A percentile compares a stretch with the other conserved stretches of the same genome.
phyloP scores from a whole-genome alignment of 2,329 filamentous ascomycete genomes.

The Fonsecaea pedrosoi region DNA sequence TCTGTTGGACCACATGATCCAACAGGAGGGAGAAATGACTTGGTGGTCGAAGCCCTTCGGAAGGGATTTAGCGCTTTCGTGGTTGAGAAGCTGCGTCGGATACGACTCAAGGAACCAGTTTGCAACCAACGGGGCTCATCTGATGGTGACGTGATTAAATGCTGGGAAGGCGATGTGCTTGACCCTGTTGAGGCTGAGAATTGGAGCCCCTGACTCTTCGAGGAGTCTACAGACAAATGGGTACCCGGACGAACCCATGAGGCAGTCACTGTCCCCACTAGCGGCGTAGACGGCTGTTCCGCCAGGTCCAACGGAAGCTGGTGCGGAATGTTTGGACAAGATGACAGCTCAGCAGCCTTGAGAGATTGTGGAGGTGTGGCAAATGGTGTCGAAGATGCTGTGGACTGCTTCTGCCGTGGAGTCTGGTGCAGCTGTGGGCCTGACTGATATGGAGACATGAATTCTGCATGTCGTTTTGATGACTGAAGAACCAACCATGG shows the following conservation, averaged over 20 bases:
- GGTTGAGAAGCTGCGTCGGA: constrained; percentile 8
- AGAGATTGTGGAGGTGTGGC: constrained; percentile 25
- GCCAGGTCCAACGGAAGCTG: background rate
- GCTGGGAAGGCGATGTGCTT: background rate
- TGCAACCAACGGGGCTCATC: background rate
- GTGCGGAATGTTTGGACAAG: background rate
- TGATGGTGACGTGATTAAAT: background rate
- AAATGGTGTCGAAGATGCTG: constrained; percentile 16
- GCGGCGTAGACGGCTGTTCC: background rate
- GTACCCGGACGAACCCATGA: background rate
- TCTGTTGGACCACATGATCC: constrained; percentile 8
- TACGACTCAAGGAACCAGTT: background rate
- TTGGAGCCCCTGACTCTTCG: background rate
- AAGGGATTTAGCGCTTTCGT: constrained; percentile 10
- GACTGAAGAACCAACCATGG: constrained; percentile 35
- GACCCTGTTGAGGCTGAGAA: background rate
- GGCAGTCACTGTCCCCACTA: background rate
- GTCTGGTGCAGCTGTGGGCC: background rate
- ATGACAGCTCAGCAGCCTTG: background rate
- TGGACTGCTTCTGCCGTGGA: constrained; percentile 2
- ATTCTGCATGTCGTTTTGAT: constrained; percentile 12
- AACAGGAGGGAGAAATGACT: background rate
- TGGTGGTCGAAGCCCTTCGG: constrained; percentile 9
- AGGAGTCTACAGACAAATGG: background rate
- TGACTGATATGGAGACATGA: background rate